Base-by-base conservation (phyloP, 257 asterid genomes). In the Fraxinus quadrangulata region DNA sequence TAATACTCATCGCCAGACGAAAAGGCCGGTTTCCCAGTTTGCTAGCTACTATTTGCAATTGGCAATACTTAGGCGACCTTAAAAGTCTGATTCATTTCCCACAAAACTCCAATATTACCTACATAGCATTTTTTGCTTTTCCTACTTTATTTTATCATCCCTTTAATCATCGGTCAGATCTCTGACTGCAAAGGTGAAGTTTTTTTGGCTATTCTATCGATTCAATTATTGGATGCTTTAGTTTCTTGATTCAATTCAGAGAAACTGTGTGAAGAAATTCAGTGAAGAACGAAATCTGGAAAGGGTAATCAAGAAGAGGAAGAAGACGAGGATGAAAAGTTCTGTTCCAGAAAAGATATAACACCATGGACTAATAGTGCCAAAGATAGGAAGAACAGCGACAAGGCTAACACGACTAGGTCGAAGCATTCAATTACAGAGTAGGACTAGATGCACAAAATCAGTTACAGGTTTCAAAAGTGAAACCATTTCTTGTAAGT, bases 401-500 rank as follows among this genome's bases (percentile, higher is more conserved):
- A 85, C 26, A 89, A 83, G 84, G 85, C 89, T 13, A 89, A 75
- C 81, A 89, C 88, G 42, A 75, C 81, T n/a, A 78, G 94, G 81
- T 89, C 94, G 1, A 89, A 88, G 66, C 94, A 88, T 81, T 89
- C 90, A 6, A 89, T 87, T 56, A 88, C 92, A 10, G 94, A 89
- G 89, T 90, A 89, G 86, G 87, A 88, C 2, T 71, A 92, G 78
- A 83, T 92, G 83, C 86, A 89, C 83, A 89, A 89, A 86, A 89
- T 88, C 81, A 88, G 83, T 54, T 88, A 90, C 83, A 90, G 91
- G 91, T 87, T 37, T 37, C 40, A 37, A 37, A 37, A 34, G 37
- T 34, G 36, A 33, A 33, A 33, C 34, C 37, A 5, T 34, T 34
- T 34, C 6, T 5, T 34, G 1, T 4, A 34, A 5, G 7, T 5